These are phyloP conservation scores for Pascua guehoae DNA, from an alignment of 1,284 basidiomycete species.

Conservation along the genomic window DNA sequence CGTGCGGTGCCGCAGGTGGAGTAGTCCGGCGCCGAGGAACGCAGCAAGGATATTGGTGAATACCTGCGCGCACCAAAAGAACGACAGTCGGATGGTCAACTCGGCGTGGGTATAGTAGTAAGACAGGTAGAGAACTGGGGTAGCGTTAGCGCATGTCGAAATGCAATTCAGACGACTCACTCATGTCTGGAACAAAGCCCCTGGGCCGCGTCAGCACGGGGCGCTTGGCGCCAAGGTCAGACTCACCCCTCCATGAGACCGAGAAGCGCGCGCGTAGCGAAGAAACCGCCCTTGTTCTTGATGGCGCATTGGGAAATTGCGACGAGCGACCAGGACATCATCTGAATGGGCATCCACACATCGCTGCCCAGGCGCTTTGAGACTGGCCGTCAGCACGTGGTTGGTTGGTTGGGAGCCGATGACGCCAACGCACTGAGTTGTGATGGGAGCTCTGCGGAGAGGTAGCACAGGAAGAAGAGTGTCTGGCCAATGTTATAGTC, in stretches of 20 bases:
- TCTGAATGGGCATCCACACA: slow-evolving; percentile 46
- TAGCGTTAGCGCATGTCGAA: slow-evolving; percentile 29
- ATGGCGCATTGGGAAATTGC: slow-evolving; percentile 34
- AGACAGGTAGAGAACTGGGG: slow-evolving; percentile 47
- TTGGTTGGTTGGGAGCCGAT: too few species aligned
- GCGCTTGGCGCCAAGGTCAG: background rate
- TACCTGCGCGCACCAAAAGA: slow-evolving; percentile 42
- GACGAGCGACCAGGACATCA: slow-evolving; percentile 44
- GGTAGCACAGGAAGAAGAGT: slow-evolving; percentile 36
- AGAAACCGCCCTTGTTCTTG: slow-evolving; percentile 32
- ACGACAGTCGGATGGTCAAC: slow-evolving; percentile 42
- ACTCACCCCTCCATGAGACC: slow-evolving; percentile 47
- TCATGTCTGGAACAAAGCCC: too few species aligned
- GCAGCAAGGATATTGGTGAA: slow-evolving; percentile 34
- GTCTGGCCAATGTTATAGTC: slow-evolving; percentile 47
- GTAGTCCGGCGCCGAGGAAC: slow-evolving; percentile 42
- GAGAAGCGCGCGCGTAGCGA: slow-evolving; percentile 35
- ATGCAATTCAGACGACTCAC: too few species aligned
- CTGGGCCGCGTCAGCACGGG: too few species aligned
- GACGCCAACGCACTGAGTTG: slow-evolving; percentile 24
- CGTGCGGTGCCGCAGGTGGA: slow-evolving; percentile 37
- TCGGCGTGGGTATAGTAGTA: slow-evolving; percentile 43
- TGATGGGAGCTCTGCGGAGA: slow-evolving; percentile 44
- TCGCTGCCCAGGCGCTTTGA: slow-evolving; percentile 49
- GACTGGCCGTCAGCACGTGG: slow-evolving; percentile 11